Evolutionary conservation across 2,329 filamentous ascomycete genomes (phyloP).

Genomic region (Venturiaceae sp.): DNA sequence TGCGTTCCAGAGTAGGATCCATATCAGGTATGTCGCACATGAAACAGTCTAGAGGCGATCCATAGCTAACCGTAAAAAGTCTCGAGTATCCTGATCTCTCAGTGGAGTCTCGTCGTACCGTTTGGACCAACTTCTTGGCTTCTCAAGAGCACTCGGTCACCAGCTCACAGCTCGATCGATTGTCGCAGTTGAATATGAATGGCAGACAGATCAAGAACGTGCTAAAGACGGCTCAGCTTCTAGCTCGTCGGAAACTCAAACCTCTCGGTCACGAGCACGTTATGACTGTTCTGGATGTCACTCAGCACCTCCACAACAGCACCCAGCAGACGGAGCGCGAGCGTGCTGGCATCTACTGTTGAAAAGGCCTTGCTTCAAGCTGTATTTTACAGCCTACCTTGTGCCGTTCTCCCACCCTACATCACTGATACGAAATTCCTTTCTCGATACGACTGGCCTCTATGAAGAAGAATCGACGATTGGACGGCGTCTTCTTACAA

Average conservation of each 20-base stretch:
- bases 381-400: not conserved
- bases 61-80: not conserved
- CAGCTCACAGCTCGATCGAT: constrained; percentile 6
- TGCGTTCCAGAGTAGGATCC: constrained; percentile 19
- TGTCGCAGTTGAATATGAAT: constrained; percentile 11
- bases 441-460: too few relatives aligned
- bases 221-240: constrained; percentile 13
- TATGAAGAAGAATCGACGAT: too few relatives aligned
- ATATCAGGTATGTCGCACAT: constrained; percentile 12
- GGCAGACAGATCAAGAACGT: constrained; percentile 16
- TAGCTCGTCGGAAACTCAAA: constrained; percentile 10
- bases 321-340: constrained; percentile 15
- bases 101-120: constrained; percentile 9
- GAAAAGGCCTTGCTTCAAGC: not conserved
- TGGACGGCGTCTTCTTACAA: too few relatives aligned
- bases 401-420: too few relatives aligned
- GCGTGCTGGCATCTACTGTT: constrained; percentile 12
- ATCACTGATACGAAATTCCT: not conserved
- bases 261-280: constrained; percentile 12
- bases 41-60: constrained; percentile 10
- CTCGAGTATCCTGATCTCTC: constrained; percentile 16
- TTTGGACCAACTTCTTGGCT: constrained; percentile 11
- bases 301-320: constrained; percentile 29
- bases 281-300: constrained; percentile 16
- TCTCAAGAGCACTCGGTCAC: constrained; percentile 5